Evolutionary conservation across 1,139 yeast species (phyloP).

Genomic region (Blastobotrys elegans): DNA sequence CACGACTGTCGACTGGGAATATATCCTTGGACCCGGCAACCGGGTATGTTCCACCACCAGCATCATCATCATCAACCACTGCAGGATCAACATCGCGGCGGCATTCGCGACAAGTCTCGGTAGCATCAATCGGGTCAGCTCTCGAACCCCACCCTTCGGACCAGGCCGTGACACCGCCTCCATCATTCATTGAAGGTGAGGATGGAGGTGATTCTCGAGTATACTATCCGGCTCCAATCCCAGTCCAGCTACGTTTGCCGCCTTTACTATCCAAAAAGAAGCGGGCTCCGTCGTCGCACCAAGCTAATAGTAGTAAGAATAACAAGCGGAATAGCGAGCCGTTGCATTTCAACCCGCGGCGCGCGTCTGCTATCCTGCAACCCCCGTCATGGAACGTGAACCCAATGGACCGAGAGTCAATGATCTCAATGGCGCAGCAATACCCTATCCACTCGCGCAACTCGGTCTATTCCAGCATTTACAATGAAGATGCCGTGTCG

Average conservation of each 20-base stretch:
- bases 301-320: neutral
- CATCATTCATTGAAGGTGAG: conserved; percentile 13
- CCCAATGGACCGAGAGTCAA: conserved; percentile 12
- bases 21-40: conserved; percentile 8
- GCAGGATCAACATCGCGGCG: neutral
- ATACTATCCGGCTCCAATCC: conserved; percentile 36
- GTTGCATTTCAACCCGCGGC: conserved; percentile 13
- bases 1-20: conserved; percentile 7
- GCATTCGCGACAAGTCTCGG: conserved; percentile 10
- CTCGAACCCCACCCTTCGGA: conserved; percentile 13
- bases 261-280: conserved; percentile 26
- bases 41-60: neutral
- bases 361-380: conserved; percentile 17
- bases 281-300: conserved; percentile 1
- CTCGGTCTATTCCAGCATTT: conserved; percentile 4
- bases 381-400: conserved; percentile 22
- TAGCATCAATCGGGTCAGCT: conserved; percentile 7
- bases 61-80: neutral
- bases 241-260: conserved; percentile 26
- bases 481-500: neutral
- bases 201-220: conserved; percentile 19
- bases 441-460: conserved; percentile 8
- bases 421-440: conserved; percentile 14
- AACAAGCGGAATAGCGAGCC: conserved; percentile 1
- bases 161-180: neutral